Conservation (phyloP, 2,329 filamentous ascomycete genomes). For the Nigrospora sphaerica region DNA sequence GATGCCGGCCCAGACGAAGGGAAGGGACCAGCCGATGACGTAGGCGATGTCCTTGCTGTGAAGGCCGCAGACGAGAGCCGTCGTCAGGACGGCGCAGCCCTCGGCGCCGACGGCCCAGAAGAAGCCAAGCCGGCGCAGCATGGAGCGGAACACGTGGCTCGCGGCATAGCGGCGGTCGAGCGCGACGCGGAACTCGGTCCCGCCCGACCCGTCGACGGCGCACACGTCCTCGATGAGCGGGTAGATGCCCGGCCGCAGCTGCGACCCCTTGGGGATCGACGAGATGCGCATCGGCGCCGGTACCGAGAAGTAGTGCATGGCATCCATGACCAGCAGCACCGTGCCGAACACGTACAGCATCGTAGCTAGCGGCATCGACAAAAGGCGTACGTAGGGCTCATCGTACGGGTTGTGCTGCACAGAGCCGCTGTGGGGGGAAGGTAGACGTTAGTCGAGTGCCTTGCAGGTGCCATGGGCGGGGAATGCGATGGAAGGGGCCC, state of each 20-base stretch:
- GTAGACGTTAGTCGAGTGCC: no score
- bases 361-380: constrained; percentile 42
- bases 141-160: constrained; percentile 42
- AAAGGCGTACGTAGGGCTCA: constrained; percentile 34
- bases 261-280: constrained; percentile 40
- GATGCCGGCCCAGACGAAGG: constrained; percentile 7
- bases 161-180: constrained; percentile 44
- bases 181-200: constrained; percentile 42
- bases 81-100: constrained; percentile 8
- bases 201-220: constrained; percentile 44
- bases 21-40: constrained; percentile 5
- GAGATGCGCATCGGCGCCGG: constrained; percentile 42
- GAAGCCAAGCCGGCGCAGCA: constrained; percentile 41
- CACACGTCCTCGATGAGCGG: constrained; percentile 45
- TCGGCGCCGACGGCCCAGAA: constrained; percentile 36
- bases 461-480: no score
- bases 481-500: no score
- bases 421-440: constrained; percentile 5
- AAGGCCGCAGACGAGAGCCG: constrained; percentile 3
- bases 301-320: constrained; percentile 33
- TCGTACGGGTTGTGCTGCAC: constrained; percentile 3
- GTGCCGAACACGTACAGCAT: constrained; percentile 45
- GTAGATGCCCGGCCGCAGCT: constrained; percentile 45
- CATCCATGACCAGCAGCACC: constrained; percentile 41
- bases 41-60: constrained; percentile 3